These are phyloP conservation scores for Candida mesenterica DNA, from an alignment of 1,139 yeast genomes.

Conservation along the genomic window DNA sequence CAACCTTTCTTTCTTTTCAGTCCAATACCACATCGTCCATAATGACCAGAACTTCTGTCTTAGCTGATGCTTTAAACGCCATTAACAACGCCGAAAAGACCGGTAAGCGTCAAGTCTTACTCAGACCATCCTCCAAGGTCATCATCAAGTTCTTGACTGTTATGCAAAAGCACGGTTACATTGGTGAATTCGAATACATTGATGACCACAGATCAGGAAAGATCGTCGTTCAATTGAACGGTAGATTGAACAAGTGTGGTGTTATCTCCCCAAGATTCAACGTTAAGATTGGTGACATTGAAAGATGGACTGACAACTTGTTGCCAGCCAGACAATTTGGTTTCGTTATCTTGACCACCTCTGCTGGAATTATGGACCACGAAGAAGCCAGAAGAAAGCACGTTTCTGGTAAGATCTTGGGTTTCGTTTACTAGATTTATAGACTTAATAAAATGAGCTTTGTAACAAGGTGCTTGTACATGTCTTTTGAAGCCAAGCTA, in stretches of 20 bases:
- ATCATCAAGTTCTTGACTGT: slow-evolving; percentile 95
- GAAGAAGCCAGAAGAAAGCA: slow-evolving; percentile 99
- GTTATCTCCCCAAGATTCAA: slow-evolving; percentile 98
- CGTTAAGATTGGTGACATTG: slow-evolving; percentile 89
- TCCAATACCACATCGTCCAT: slow-evolving; percentile 5
- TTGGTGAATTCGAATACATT: slow-evolving; percentile 97
- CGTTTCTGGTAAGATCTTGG: slow-evolving; percentile 96
- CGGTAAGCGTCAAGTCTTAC: slow-evolving; percentile 98
- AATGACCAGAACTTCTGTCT: slow-evolving; percentile 98
- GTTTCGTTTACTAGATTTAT: slow-evolving; percentile 68
- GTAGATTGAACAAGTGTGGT: slow-evolving; percentile 98
- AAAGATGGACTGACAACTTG: slow-evolving; percentile 97
- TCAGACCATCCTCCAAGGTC: slow-evolving; percentile 99
- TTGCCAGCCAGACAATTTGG: slow-evolving; percentile 99
- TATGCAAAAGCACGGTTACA: slow-evolving; percentile 99
- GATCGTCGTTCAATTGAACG: slow-evolving; percentile 94
- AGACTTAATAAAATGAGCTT: background rate
- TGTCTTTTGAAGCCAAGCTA: no score
- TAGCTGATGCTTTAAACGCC: slow-evolving; percentile 98
- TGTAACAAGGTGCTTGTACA: no score
- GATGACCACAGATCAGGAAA: slow-evolving; percentile 99
- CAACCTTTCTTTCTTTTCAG: slow-evolving; percentile 3
- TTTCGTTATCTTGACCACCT: slow-evolving; percentile 93
- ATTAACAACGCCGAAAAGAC: slow-evolving; percentile 99
- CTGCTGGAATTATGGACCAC: slow-evolving; percentile 99